Evolutionary conservation across 805 yeast species (phyloP), one percentile per base, ranked within the genome.

Genomic region (Candida alai): DNA sequence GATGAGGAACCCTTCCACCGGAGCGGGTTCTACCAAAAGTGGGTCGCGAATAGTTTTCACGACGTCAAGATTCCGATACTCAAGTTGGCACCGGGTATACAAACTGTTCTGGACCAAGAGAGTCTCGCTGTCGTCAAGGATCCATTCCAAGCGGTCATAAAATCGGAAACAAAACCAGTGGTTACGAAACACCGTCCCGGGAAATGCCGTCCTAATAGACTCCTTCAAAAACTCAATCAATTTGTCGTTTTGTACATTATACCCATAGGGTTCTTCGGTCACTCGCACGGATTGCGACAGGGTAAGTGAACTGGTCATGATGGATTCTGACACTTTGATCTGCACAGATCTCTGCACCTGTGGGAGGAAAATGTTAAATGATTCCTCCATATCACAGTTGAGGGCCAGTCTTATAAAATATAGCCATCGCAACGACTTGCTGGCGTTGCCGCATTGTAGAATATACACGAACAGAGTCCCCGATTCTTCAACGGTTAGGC

Each of bases 1-100:
- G 3, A 74, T 60, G 14, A 89, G 54, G 51, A 84, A 88, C 0
- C 97, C 97, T 58, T 90, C 97, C 7, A 87, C 55, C 0, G 95
- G 80, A 0, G 60, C 34, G 0, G 96, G 96, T 49, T 83, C 95
- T 33, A 16, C 23, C 8, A 40, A 14, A 3, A 21, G 7, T 1
- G 12, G 13, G 4, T 28, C 36, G n/a, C n/a, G n/a, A n/a, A n/a
- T n/a, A n/a, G n/a, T n/a, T 26, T 26, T 26, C 37, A 67, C 65
- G 34, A 68, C 70, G 11, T 51, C 44, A 17, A 69, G 49, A 13
- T 61, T 67, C 26, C 94, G 62, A 14, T 83, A 53, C 49, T 88
- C 90, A n/a, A 88, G 7, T 73, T 65, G 37, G 52, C 55, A 40
- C 68, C 62, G 5, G 63, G 65, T 63, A 17, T 54, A 41, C 2